Conservation (phyloP, 2,329 filamentous ascomycete species). For the Pseudohalonectria lignicola region DNA sequence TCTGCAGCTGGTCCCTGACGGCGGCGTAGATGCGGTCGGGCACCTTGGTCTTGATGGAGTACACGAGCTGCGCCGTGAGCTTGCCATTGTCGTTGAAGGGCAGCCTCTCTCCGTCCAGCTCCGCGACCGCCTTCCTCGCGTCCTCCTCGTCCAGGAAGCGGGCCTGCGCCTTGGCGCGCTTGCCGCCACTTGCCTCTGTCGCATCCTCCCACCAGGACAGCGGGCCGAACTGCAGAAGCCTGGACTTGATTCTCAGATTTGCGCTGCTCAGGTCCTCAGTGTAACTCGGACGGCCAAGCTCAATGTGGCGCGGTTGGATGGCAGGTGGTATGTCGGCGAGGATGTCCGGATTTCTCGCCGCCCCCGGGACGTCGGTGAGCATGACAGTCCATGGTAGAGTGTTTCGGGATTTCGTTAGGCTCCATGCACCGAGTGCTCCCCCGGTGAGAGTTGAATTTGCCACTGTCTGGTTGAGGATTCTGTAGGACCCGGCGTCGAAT, state of each 20-base stretch:
- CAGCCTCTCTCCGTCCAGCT: slow-evolving; percentile 18
- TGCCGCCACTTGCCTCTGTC: slow-evolving; percentile 12
- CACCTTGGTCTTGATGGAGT: slow-evolving; percentile 26
- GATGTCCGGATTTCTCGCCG: slow-evolving; percentile 11
- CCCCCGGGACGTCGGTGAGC: too few relatives aligned
- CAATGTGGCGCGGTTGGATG: slow-evolving; percentile 10
- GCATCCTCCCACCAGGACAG: slow-evolving; percentile 22
- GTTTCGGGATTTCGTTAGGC: slow-evolving; percentile 5
- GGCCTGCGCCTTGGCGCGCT: slow-evolving; percentile 25
- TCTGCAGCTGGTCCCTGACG: slow-evolving; percentile 16
- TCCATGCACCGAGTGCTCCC: too few relatives aligned
- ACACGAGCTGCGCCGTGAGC: slow-evolving; percentile 23
- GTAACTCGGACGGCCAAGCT: slow-evolving; percentile 13
- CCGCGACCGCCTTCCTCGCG: slow-evolving; percentile 20
- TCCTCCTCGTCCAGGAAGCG: slow-evolving; percentile 24
- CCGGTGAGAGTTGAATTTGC: too few relatives aligned
- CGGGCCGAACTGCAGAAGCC: slow-evolving; percentile 18
- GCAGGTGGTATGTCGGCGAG: slow-evolving; percentile 9
- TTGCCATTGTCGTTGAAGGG: slow-evolving; percentile 17
- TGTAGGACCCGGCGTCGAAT: slow-evolving; percentile 14
- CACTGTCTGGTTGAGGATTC: slow-evolving; percentile 8
- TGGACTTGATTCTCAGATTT: slow-evolving; percentile 13
- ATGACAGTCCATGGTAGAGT: slow-evolving; percentile 12
- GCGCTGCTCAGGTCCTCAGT: slow-evolving; percentile 10
- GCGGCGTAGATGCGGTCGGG: slow-evolving; percentile 18